Evolutionary conservation across 257 asterid genomes (phyloP).

Genomic region (Ocimum tenuiflorum): DNA sequence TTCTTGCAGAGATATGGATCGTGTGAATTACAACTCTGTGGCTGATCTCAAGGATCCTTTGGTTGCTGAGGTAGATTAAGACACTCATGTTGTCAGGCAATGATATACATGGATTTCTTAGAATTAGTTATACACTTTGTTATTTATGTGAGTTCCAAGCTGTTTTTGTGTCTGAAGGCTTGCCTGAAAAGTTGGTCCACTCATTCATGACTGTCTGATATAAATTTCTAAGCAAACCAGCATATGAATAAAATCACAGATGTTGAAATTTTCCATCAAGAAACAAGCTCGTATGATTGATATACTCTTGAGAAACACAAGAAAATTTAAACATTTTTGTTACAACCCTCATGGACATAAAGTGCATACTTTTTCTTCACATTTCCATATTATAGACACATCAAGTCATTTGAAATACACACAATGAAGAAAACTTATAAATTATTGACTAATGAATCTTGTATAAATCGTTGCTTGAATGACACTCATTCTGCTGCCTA

Average conservation of each 20-base stretch:
- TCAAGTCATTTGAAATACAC: no score
- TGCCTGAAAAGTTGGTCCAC: conserved; percentile 3
- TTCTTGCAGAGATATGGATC: conserved; percentile 56
- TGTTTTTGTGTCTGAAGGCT: not conserved
- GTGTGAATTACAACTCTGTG: conserved; percentile 56
- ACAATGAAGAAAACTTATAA: no score
- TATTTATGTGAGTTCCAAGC: conserved; percentile 1
- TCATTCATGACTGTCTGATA: not conserved
- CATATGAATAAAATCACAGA: not conserved
- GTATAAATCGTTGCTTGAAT: no score
- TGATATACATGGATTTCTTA: not conserved
- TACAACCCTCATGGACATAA: no score
- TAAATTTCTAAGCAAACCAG: not conserved
- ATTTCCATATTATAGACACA: no score
- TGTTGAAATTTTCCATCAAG: not conserved
- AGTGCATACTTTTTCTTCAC: no score
- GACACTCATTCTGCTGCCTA: no score
- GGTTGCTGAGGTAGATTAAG: conserved; percentile 53
- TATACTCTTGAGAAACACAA: not conserved
- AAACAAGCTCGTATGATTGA: conserved; percentile 14
- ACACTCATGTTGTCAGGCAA: not conserved
- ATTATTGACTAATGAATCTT: no score
- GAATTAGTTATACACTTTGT: not conserved
- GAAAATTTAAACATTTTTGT: not conserved
- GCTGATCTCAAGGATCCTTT: conserved; percentile 80